Evolutionary conservation across 352 stramenopile genomes (phyloP), one percentile per base, ranked within the genome.

Genomic region (Globisporangium polare): DNA sequence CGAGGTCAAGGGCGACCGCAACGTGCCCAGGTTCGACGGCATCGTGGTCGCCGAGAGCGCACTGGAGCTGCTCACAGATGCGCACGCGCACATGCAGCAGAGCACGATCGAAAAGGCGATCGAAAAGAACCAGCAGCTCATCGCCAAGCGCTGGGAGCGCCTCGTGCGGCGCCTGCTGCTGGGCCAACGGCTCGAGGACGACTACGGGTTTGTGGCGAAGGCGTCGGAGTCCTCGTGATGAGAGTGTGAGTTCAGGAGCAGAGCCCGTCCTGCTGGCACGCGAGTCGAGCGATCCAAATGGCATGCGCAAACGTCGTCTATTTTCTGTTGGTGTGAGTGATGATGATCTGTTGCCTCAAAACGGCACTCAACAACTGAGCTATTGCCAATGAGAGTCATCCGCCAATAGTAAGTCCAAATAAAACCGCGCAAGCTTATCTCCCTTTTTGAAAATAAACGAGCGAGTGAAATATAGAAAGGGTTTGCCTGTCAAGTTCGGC

Each of bases 31-130:
- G 39, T 59, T 90, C 13, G 80, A 92, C 13, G 88, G 88, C 7
- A 88, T 96, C 27, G 70, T 96, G 1, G 85, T 94, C 35, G 72
- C 76, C 0, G 57, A 70, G 22, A 65, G 39, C 1, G 57, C 75
- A 15, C 75, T 78, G 45, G 66, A 71, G 12, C 66, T 81, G 62
- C 67, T 96, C 15, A 39, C 84, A 37, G 87, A 96, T 35, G 87
- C 83, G 4, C 84, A 93, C 37, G 78, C 78, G 13, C 71, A 78
- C 46, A 62, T 80, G 2, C 76, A 92, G 66, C 83, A 94, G 31
- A 61, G 65, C 5, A 73, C 68, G 8, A 92, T 96, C 31, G 83
- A 92, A 37, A 83, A 86, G 33, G 81, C 83, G 22, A 89, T 93
- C 47, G 61, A 63, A 10, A 83, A 85, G 57, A 89, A 92, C 62